Base-by-base conservation (phyloP, 2,329 filamentous ascomycete species). In the Fusarium irregulare region DNA sequence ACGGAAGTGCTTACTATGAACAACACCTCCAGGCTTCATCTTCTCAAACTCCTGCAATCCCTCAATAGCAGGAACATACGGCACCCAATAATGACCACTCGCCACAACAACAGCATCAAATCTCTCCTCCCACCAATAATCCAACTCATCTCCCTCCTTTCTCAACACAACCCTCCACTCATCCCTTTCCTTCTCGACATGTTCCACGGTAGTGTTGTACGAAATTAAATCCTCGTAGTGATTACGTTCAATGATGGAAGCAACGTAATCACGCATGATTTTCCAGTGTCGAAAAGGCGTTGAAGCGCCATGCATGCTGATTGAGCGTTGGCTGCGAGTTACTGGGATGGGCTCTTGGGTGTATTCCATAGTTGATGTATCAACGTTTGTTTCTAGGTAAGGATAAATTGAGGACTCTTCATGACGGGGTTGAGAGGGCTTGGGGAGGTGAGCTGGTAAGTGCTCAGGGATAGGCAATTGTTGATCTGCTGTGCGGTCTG, bases 341-440 rank as follows among this genome's bases (percentile, higher is more conserved):
- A 76, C 74, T 0, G 87, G 83, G 16, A 90, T 87, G 0, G 82
- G 80, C 56, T 89, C 87, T 64, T 87, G 82, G 1, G 83, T 85
- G 75, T 87, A 92, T 18, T 84, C 81, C 90, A 92, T 92, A 1
- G 87, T 81, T 3, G 83, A 73, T 8, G 81, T 80, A 66, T 87
- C 84, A 45, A 92, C 86, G 67, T 92, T 92, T 4, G 88, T 91
- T 73, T 91, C 87, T n/a, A 91, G 78, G 21, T 86, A 85, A 0
- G 87, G 86, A 68, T 91, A 91, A 20, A 91, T 82, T 1, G 86
- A 86, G 0, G 88, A 87, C 63, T 90, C 87, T 14, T 81, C 78
- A 71, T 86, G 89, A 4, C 87, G 84, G 20, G 84, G 81, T 60
- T 83, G 81, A 3, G 75, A 62, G 14, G 79, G 76, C 42, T 80